Percentiles rank a stretch among this genome's conserved stretches.
Evolutionary conservation across 176 grass and related monocot species (phyloP).

Genomic region (Carex kokanica): DNA sequence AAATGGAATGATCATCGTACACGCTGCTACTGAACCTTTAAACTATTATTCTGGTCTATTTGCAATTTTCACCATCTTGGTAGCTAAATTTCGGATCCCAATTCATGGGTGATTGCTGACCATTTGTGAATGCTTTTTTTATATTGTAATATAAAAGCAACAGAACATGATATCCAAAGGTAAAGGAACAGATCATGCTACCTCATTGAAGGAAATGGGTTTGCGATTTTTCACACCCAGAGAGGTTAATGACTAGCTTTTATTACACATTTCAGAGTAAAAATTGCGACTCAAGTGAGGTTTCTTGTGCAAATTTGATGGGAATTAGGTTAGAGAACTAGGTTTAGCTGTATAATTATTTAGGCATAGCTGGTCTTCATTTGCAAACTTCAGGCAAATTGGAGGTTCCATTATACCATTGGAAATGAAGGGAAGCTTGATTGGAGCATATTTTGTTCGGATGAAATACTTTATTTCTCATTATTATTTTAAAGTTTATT

Average conservation of each 20-base stretch:
- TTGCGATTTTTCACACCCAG: slow-evolving; percentile 81
- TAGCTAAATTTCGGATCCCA: background rate
- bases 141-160: slow-evolving; percentile 18
- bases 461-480: slow-evolving; percentile 18
- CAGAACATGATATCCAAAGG: slow-evolving; percentile 44
- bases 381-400: background rate
- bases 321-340: background rate
- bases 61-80: background rate
- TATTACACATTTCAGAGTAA: background rate
- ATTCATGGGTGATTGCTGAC: background rate
- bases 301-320: background rate
- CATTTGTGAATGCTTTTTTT: slow-evolving; percentile 12
- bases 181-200: slow-evolving; percentile 50
- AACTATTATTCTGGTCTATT: background rate
- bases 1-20: background rate
- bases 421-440: background rate
- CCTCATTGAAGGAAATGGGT: slow-evolving; percentile 53
- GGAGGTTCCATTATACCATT: background rate
- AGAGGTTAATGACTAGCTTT: slow-evolving; percentile 41
- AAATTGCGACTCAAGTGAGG: background rate
- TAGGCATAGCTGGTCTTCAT: background rate
- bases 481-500: background rate
- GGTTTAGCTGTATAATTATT: background rate
- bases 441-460: background rate
- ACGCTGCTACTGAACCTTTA: slow-evolving; percentile 21